Evolutionary conservation across 106 monocot species (phyloP).

Genomic region (Dactylorhiza incarnata): DNA sequence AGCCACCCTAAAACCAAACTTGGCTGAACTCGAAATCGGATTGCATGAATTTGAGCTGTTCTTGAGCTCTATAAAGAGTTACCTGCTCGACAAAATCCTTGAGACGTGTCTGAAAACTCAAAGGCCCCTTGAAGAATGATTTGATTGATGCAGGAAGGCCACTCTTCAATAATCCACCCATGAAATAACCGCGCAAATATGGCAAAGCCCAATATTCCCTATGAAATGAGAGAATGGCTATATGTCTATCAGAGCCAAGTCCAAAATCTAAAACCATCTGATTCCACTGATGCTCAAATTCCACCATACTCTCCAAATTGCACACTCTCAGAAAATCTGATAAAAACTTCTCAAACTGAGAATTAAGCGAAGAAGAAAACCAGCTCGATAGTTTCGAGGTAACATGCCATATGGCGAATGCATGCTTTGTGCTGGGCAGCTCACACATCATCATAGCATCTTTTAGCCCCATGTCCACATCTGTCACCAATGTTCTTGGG

Average conservation of each 20-base stretch:
- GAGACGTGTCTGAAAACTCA: conserved; percentile 59
- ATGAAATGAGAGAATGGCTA: conserved; percentile 41
- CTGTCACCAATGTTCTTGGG: conserved; percentile 63
- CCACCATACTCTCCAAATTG: conserved; percentile 33
- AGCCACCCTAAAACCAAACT: background rate
- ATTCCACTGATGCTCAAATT: conserved; percentile 57
- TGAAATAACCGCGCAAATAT: conserved; percentile 52
- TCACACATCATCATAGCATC: conserved; percentile 46
- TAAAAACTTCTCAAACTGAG: conserved; percentile 53
- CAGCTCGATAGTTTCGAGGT: conserved; percentile 54
- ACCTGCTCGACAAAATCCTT: conserved; percentile 85
- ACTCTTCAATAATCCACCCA: conserved; percentile 36
- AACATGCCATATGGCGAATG: conserved; percentile 56
- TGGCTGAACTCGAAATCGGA: background rate
- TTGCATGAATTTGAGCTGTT: no score
- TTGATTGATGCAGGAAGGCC: conserved; percentile 38
- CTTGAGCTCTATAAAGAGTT: background rate
- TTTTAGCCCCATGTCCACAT: conserved; percentile 56
- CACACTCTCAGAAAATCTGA: conserved; percentile 42
- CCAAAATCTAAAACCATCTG: conserved; percentile 60
- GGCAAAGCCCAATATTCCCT: conserved; percentile 58
- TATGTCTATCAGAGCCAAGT: conserved; percentile 50
- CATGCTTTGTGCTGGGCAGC: conserved; percentile 56
- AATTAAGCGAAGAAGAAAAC: conserved; percentile 46
- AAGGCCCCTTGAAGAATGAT: conserved; percentile 53